These are phyloP conservation scores for Diphasiastrum complanatum DNA, from an alignment of 83 land plant genomes.

Conservation along the genomic window DNA sequence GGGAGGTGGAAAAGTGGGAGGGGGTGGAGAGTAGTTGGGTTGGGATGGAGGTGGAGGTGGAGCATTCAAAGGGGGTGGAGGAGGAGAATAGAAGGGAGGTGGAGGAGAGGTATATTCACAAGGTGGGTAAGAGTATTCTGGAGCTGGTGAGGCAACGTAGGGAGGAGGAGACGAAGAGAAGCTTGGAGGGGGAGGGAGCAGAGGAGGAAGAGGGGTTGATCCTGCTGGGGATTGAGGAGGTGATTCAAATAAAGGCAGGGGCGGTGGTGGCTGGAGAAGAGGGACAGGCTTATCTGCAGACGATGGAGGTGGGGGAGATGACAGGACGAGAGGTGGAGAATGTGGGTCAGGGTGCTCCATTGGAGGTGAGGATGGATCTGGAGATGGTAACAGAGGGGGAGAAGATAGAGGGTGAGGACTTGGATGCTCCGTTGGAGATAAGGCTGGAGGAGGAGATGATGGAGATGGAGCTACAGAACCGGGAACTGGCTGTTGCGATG, in stretches of 20 bases:
- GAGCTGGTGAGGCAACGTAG: background rate
- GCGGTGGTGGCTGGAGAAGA: background rate
- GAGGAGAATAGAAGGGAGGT: slow-evolving; percentile 17
- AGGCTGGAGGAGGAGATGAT: too few species aligned
- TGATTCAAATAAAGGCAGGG: background rate
- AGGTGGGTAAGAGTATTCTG: background rate
- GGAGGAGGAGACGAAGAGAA: background rate
- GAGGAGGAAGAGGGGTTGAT: background rate
- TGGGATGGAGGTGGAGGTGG: slow-evolving; percentile 29
- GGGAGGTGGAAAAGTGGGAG: slow-evolving; percentile 18
- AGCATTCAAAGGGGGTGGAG: slow-evolving; percentile 39
- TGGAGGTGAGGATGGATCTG: background rate
- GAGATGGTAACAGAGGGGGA: background rate
- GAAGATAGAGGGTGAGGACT: background rate
- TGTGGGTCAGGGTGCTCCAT: background rate
- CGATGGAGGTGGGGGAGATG: background rate
- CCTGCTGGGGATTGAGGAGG: background rate
- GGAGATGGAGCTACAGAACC: too few species aligned
- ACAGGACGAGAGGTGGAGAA: background rate
- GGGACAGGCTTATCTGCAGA: too few species aligned
- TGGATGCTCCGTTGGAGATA: background rate
- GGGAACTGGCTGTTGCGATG: too few species aligned
- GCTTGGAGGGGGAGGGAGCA: background rate
- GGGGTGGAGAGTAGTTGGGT: slow-evolving; percentile 26
- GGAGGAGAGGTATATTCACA: slow-evolving; percentile 3